Conservation (phyloP, 768 basidiomycete genomes). For the Boletales sp. region DNA sequence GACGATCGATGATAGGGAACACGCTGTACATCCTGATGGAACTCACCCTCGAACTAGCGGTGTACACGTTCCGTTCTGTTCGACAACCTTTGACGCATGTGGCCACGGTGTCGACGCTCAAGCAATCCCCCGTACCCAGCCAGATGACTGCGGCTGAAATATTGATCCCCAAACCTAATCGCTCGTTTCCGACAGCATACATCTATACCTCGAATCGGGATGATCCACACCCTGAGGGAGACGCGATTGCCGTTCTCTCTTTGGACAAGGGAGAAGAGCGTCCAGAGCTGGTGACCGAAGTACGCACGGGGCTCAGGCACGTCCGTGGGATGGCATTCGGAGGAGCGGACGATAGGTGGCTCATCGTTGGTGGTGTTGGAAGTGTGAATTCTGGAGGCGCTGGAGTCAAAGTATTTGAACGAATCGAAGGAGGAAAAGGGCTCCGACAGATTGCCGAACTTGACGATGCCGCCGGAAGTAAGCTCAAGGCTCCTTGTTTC, state of each 20-base stretch:
- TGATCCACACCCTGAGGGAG: conserved; percentile 64
- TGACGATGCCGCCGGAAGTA: conserved; percentile 33
- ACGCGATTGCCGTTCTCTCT: conserved; percentile 68
- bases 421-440: conserved; percentile 54
- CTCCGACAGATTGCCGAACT: conserved; percentile 50
- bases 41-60: conserved; percentile 54
- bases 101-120: conserved; percentile 45
- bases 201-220: conserved; percentile 77
- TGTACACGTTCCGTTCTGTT: conserved; percentile 49
- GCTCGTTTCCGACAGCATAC: conserved; percentile 51
- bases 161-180: conserved; percentile 52
- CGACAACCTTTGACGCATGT: conserved; percentile 38
- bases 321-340: conserved; percentile 69
- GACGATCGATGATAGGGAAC: conserved; percentile 41
- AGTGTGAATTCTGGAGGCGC: conserved; percentile 51
- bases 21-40: conserved; percentile 67
- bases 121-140: conserved; percentile 40
- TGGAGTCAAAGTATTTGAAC: conserved; percentile 61
- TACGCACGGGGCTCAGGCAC: conserved; percentile 67
- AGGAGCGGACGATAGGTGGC: conserved; percentile 56
- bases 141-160: conserved; percentile 69
- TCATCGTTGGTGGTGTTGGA: conserved; percentile 58
- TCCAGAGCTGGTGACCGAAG: conserved; percentile 54
- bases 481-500: conserved; percentile 33
- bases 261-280: conserved; percentile 40